A percentile compares a stretch with the other conserved stretches of the same genome.
phyloP scores from a whole-genome alignment of 1,284 basidiomycete genomes.

The Spongispora temasekensis region DNA sequence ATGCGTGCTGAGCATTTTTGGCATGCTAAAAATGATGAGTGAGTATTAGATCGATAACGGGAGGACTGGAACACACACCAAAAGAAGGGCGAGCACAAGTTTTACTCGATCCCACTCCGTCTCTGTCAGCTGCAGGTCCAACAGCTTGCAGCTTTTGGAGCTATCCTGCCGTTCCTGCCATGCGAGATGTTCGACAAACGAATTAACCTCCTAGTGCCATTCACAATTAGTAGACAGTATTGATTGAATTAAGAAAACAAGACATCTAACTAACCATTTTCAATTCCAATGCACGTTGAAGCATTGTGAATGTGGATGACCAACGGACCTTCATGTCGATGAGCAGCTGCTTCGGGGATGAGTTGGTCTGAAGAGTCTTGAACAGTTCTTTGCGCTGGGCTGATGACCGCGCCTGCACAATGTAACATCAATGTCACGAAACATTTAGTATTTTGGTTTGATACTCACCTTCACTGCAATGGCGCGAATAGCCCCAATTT shows the following conservation, averaged over 20 bases:
- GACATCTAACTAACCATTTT: neutral
- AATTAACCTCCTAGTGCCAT: neutral
- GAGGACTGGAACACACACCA: neutral
- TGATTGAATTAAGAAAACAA: neutral
- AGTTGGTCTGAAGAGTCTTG: neutral
- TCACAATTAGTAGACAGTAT: neutral
- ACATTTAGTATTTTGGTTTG: no score
- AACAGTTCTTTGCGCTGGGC: neutral
- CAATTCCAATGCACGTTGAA: neutral
- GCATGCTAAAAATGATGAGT: neutral
- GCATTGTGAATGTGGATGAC: neutral
- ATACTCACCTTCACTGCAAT: neutral
- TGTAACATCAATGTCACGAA: no score
- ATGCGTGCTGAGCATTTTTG: neutral
- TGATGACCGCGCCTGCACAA: neutral
- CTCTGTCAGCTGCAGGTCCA: neutral
- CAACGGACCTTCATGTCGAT: neutral
- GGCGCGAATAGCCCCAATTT: neutral
- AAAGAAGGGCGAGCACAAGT: neutral
- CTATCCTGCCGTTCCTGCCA: neutral
- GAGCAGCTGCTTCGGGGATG: neutral
- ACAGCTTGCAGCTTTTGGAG: neutral
- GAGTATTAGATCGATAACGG: neutral
- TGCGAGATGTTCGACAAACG: neutral
- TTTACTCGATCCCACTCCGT: neutral